Base-by-base conservation (phyloP, 208 protist genomes). In the Acanthamoeba culbertsoni region DNA sequence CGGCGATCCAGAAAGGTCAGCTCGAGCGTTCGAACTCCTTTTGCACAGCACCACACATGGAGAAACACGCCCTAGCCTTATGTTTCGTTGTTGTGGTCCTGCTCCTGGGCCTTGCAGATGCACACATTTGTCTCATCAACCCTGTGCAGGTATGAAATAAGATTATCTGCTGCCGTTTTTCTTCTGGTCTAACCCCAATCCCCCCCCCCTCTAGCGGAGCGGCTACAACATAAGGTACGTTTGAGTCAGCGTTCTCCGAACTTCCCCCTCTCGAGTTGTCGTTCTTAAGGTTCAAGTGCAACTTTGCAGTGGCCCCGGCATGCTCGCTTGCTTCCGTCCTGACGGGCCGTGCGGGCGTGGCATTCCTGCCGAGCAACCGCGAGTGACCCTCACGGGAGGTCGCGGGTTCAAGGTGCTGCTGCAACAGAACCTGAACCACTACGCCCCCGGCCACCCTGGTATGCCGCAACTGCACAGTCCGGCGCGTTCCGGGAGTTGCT, bases 381-480 rank as follows among this genome's bases (percentile, higher is more conserved):
- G 65, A 31, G 65, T 28, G 18, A 20, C 12, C 31, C 65, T 77
- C 14, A 12, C 16, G 12, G 65, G 31, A 14, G 65, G 65, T 77
- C 12, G 31, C n/a, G 65, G 65, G 14, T 77, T 77, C n/a, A 20
- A 12, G 12, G 65, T 77, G 18, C n/a, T 43, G 18, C n/a, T 77
- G 31, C 65, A 77, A 40, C 65, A 77, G 35, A 77, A 77, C 65
- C n/a, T 77, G 31, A 77, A 77, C 65, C 65, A 77, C 65, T 77
- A 77, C 65, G n/a, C 12, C 65, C 65, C 65, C 35, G 65, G 65
- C 14, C 65, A 43, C 35, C 65, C 65, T 77, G 65, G 65, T 31
- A n/a, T n/a, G n/a, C n/a, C n/a, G n/a, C 65, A 43, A 20, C n/a
- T 77, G n/a, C 18, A 12, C n/a, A 20, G 12, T 20, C 35, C 35